Evolutionary conservation across 2,329 filamentous ascomycete genomes (phyloP).

Genomic region (Tympanopsis confertula): DNA sequence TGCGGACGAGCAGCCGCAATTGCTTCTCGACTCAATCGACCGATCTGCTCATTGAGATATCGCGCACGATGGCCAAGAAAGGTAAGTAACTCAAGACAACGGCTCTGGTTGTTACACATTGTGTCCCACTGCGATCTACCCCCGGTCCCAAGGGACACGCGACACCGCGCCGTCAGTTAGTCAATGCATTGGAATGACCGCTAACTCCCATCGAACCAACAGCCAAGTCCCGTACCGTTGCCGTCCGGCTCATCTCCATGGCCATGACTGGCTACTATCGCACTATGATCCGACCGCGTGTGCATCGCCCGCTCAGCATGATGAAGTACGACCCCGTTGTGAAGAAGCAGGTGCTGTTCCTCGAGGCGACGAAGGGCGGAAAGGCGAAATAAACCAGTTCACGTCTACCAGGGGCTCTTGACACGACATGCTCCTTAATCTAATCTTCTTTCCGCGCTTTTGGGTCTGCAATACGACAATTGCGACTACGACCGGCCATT

Average conservation of each 20-base stretch:
- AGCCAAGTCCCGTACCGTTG: constrained; percentile 86
- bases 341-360: constrained; percentile 1
- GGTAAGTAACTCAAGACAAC: too few relatives aligned
- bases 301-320: constrained; percentile 80
- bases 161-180: too few relatives aligned
- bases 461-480: too few relatives aligned
- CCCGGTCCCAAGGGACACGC: too few relatives aligned
- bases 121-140: too few relatives aligned
- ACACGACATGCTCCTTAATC: too few relatives aligned
- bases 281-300: constrained; percentile 73
- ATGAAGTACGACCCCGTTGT: constrained; percentile 94
- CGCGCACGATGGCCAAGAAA: constrained; percentile 1
- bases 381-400: not conserved
- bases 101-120: too few relatives aligned
- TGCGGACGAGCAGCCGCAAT: too few relatives aligned
- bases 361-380: constrained; percentile 1
- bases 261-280: constrained; percentile 98
- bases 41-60: too few relatives aligned
- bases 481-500: not conserved
- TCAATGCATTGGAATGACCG: too few relatives aligned
- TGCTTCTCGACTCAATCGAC: too few relatives aligned
- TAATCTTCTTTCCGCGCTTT: not conserved
- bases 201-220: constrained; percentile 6
- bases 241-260: constrained; percentile 94
- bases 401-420: not conserved